Percentiles rank a stretch among this genome's conserved stretches.
Conservation (phyloP, 495 filamentous ascomycete species). For the Symbiotaphrina buchneri region DNA sequence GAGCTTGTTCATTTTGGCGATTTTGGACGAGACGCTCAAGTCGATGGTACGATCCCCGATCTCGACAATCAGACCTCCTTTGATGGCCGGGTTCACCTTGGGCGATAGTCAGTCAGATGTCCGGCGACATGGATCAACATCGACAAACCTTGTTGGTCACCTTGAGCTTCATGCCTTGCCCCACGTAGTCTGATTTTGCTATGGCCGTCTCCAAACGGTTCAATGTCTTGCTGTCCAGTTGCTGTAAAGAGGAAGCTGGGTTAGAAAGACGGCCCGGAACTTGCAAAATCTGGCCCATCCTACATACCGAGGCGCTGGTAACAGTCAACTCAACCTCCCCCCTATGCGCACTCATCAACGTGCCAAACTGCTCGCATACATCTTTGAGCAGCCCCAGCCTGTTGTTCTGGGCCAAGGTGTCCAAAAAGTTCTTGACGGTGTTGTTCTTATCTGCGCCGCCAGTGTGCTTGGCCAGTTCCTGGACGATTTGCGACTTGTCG, state of each 20-base stretch:
- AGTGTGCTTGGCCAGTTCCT: constrained; percentile 60
- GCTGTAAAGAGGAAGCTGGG: constrained; percentile 21
- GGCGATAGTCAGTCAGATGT: constrained; percentile 1
- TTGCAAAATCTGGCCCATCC: neutral
- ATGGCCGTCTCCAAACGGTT: constrained; percentile 68
- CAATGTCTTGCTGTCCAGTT: constrained; percentile 71
- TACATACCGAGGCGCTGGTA: constrained; percentile 66
- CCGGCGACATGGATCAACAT: neutral
- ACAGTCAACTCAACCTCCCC: constrained; percentile 86
- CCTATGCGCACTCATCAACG: constrained; percentile 67
- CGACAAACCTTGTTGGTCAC: constrained; percentile 62
- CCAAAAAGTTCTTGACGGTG: constrained; percentile 83
- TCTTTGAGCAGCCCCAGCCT: constrained; percentile 59
- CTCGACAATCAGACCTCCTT: constrained; percentile 87
- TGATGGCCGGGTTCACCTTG: constrained; percentile 80
- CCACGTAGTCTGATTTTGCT: constrained; percentile 68
- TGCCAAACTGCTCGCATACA: constrained; percentile 69
- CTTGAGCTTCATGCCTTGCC: constrained; percentile 92
- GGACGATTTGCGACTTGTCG: constrained; percentile 69
- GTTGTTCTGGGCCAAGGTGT: constrained; percentile 86
- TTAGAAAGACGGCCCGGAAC: neutral
- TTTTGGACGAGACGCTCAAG: constrained; percentile 82
- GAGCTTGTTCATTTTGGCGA: constrained; percentile 98
- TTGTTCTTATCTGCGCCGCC: constrained; percentile 47
- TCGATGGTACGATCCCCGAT: constrained; percentile 96